Evolutionary conservation across 495 filamentous ascomycete genomes (phyloP).

Genomic region (Daldinia vernicosa): DNA sequence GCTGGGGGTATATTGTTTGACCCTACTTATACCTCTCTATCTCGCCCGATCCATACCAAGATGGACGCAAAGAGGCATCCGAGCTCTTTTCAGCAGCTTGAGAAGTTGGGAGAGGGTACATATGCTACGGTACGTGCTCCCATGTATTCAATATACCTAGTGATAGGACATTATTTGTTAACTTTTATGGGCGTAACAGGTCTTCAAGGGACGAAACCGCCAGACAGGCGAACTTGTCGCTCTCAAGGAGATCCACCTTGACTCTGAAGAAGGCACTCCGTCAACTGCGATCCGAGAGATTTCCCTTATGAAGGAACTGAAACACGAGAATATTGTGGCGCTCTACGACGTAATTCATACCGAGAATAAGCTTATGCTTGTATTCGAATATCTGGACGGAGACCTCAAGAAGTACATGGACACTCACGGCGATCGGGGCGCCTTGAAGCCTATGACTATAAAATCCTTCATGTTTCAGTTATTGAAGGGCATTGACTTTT

Average conservation of each 20-base stretch:
- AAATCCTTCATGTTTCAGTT: conserved; percentile 99
- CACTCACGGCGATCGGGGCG: conserved; percentile 80
- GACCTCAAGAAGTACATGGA: conserved; percentile 99
- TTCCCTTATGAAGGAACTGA: conserved; percentile 98
- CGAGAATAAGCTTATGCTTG: conserved; percentile 99
- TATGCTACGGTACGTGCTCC: conserved; percentile 87
- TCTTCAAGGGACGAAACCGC: conserved; percentile 98
- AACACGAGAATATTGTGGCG: conserved; percentile 96
- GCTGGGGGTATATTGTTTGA: conserved; percentile 32
- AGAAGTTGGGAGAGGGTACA: conserved; percentile 98
- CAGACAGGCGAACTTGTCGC: conserved; percentile 96
- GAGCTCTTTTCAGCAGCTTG: conserved; percentile 97
- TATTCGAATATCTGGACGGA: conserved; percentile 98
- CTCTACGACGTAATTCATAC: conserved; percentile 99
- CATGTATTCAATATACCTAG: neutral
- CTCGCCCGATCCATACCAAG: conserved; percentile 36
- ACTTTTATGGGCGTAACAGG: conserved; percentile 58
- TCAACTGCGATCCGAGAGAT: conserved; percentile 99
- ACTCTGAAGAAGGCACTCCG: conserved; percentile 97
- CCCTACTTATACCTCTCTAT: conserved; percentile 12
- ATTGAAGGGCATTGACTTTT: conserved; percentile 92
- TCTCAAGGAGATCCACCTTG: conserved; percentile 98
- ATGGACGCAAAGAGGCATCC: conserved; percentile 93
- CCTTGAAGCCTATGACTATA: conserved; percentile 83
- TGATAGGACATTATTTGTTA: conserved; percentile 18